Conservation (phyloP, 1,284 basidiomycete genomes). For the Acaromyces ingoldii region DNA sequence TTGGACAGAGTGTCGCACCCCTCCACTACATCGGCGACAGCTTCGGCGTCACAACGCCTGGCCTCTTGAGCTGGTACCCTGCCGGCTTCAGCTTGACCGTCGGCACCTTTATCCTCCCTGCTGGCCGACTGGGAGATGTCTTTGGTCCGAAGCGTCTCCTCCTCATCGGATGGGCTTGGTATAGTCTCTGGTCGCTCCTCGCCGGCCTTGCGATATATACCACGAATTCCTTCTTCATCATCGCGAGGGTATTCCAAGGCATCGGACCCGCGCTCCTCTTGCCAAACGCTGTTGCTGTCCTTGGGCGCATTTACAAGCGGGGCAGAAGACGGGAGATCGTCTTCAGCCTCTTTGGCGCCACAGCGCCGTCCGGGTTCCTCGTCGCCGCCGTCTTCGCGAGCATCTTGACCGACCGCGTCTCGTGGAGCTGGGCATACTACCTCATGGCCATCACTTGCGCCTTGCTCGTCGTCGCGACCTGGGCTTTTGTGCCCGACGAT, state of each 20-base stretch:
- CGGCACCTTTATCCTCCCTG: conserved; percentile 37
- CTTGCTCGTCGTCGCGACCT: conserved; percentile 13
- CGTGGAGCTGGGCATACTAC: conserved; percentile 36
- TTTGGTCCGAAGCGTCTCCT: conserved; percentile 27
- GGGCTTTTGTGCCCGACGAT: conserved; percentile 23
- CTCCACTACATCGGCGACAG: conserved; percentile 16
- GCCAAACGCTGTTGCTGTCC: conserved; percentile 32
- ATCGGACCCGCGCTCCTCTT: conserved; percentile 28
- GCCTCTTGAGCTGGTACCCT: conserved; percentile 29
- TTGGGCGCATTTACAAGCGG: conserved; percentile 24
- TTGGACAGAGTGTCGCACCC: conserved; percentile 20
- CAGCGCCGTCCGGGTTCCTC: conserved; percentile 35
- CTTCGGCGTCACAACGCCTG: conserved; percentile 15
- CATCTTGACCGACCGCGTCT: conserved; percentile 13
- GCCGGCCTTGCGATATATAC: conserved; percentile 28
- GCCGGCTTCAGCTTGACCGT: conserved; percentile 32
- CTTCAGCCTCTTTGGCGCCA: conserved; percentile 30
- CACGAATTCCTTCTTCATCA: conserved; percentile 26
- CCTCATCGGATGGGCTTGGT: conserved; percentile 23
- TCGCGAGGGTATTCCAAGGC: conserved; percentile 35
- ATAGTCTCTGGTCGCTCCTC: conserved; percentile 20
- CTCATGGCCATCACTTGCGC: conserved; percentile 20
- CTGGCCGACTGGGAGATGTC: conserved; percentile 32
- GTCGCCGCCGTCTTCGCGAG: conserved; percentile 26
- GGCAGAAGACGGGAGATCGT: conserved; percentile 14